A percentile compares a stretch with the other conserved stretches of the same genome.
phyloP scores from a whole-genome alignment of 495 filamentous ascomycete species.

The Geoglossum glabrum region DNA sequence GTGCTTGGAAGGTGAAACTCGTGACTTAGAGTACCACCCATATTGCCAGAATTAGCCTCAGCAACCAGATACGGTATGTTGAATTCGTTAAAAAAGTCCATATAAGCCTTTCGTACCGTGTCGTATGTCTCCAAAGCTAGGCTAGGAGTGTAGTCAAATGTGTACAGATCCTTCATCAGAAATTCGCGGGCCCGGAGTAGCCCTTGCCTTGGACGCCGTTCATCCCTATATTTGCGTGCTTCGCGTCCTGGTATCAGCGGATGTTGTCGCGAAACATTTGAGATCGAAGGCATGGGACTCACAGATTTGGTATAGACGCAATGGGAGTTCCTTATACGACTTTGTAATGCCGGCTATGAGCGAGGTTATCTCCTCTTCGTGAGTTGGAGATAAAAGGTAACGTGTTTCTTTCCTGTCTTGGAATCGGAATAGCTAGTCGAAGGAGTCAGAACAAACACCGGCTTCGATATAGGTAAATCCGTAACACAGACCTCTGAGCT shows the following conservation, averaged over 20 bases:
- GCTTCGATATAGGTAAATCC: neutral
- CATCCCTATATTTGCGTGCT: slow-evolving; percentile 90
- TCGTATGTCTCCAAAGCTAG: slow-evolving; percentile 60
- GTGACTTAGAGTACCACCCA: slow-evolving; percentile 82
- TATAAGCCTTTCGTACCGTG: slow-evolving; percentile 49
- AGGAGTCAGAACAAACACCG: neutral
- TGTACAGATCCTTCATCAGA: slow-evolving; percentile 96
- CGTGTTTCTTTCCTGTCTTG: slow-evolving; percentile 55
- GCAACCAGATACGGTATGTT: slow-evolving; percentile 70
- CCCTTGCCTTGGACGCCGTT: slow-evolving; percentile 70
- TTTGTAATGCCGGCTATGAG: slow-evolving; percentile 53
- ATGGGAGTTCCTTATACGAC: slow-evolving; percentile 70
- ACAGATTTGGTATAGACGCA: slow-evolving; percentile 85
- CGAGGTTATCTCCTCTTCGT: slow-evolving; percentile 87
- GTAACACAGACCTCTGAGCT: slow-evolving; percentile 34
- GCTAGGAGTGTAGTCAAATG: slow-evolving; percentile 53
- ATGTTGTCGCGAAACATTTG: neutral
- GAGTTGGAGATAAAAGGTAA: slow-evolving; percentile 74
- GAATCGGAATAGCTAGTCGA: slow-evolving; percentile 51
- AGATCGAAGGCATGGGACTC: slow-evolving; percentile 11
- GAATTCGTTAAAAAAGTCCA: slow-evolving; percentile 56
- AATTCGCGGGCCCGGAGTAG: slow-evolving; percentile 84
- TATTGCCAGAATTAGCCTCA: slow-evolving; percentile 82
- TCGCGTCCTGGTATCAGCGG: slow-evolving; percentile 4
- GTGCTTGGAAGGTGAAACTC: slow-evolving; percentile 75